Conservation (phyloP, 164 flowering plant genomes). For the Nymphaea thermarum region DNA sequence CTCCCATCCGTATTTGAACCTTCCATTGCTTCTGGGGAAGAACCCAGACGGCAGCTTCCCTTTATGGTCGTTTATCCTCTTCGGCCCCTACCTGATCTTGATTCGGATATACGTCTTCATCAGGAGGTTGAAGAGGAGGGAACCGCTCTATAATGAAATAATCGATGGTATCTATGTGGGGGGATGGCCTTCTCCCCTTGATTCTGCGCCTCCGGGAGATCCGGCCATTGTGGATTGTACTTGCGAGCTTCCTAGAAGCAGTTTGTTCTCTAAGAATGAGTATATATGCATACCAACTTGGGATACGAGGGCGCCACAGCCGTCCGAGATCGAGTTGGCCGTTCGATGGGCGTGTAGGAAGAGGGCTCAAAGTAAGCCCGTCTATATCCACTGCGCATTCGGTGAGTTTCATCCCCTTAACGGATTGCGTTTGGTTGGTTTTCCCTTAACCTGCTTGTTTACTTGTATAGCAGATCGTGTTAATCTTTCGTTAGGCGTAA, state of each 20-base stretch:
- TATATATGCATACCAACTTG: conserved; percentile 76
- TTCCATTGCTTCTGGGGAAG: conserved; percentile 77
- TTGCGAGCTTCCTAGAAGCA: conserved; percentile 63
- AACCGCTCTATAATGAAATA: conserved; percentile 54
- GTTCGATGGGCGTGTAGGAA: conserved; percentile 75
- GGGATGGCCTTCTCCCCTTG: conserved; percentile 66
- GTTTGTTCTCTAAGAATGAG: conserved; percentile 24
- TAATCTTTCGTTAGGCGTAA: too few relatives aligned
- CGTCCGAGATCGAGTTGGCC: conserved; percentile 60
- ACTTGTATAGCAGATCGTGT: too few relatives aligned
- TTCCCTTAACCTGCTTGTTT: too few relatives aligned
- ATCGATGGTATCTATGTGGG: conserved; percentile 77
- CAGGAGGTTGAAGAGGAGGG: conserved; percentile 38
- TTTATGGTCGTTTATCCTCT: conserved; percentile 52
- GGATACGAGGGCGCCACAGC: conserved; percentile 81
- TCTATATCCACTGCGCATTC: conserved; percentile 79
- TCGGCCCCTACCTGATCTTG: conserved; percentile 50
- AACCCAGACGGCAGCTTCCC: conserved; percentile 62
- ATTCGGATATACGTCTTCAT: conserved; percentile 38
- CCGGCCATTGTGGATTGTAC: conserved; percentile 88
- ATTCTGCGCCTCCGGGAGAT: conserved; percentile 55
- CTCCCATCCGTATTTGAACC: conserved; percentile 53
- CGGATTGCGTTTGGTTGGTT: background rate
- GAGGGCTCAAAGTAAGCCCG: conserved; percentile 51
- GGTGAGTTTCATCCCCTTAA: conserved; percentile 26